phyloP scores from a whole-genome alignment of 345 rosid species.

The Brassica nigra region DNA sequence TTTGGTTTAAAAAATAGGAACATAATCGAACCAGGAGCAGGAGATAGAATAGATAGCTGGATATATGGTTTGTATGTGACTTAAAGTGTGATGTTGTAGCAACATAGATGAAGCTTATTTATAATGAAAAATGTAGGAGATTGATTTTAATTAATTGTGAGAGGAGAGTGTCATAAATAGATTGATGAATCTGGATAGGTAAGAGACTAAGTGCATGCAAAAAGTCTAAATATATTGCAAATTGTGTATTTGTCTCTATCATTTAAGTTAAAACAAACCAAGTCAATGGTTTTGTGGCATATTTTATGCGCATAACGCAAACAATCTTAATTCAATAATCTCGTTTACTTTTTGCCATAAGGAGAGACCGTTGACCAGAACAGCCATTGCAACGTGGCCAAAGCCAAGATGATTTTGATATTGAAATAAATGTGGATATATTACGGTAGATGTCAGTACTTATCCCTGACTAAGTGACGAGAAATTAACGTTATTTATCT shows the following conservation, averaged over 20 bases:
- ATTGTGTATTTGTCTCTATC: neutral
- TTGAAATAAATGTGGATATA: neutral
- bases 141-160: neutral
- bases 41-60: neutral
- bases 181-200: conserved; percentile 24
- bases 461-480: neutral
- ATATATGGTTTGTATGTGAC: conserved; percentile 9
- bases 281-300: conserved; percentile 32
- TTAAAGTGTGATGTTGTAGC: conserved; percentile 16
- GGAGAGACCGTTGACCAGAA: conserved; percentile 26
- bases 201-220: conserved; percentile 31
- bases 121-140: neutral
- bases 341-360: conserved; percentile 16
- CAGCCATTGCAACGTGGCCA: conserved; percentile 16
- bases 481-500: neutral
- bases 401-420: neutral
- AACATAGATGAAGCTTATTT: conserved; percentile 29
- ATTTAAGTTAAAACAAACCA: conserved; percentile 4
- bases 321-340: conserved; percentile 7
- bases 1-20: neutral
- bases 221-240: conserved; percentile 10
- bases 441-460: neutral
- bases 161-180: neutral
- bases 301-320: conserved; percentile 1
- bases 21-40: conserved; percentile 18